Conservation (phyloP, 768 basidiomycete species). For the Calocybe indica region DNA sequence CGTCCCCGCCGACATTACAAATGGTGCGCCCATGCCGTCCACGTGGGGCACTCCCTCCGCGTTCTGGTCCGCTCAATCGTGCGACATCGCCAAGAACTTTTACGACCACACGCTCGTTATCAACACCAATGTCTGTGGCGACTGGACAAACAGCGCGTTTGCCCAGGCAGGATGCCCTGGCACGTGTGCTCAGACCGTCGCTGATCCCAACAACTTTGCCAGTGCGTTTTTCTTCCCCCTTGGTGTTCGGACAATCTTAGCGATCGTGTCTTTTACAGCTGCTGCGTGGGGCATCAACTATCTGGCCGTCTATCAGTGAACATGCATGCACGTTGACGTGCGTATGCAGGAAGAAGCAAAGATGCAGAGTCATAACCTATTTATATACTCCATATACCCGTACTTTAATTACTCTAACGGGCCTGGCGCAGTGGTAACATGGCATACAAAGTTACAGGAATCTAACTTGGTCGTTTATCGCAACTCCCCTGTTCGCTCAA, state of each 20-base stretch:
- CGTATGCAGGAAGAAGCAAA: too few relatives aligned
- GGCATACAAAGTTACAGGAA: too few relatives aligned
- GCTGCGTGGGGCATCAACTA: constrained; percentile 55
- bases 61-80: constrained; percentile 40
- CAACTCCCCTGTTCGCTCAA: too few relatives aligned
- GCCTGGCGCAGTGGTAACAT: too few relatives aligned
- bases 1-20: constrained; percentile 47
- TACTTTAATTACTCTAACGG: too few relatives aligned
- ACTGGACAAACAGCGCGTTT: constrained; percentile 34
- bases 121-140: constrained; percentile 43
- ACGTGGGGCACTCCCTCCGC: constrained; percentile 50
- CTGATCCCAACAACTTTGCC: constrained; percentile 50
- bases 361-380: too few relatives aligned
- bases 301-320: constrained; percentile 24
- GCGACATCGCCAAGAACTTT: constrained; percentile 46
- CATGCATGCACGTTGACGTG: too few relatives aligned
- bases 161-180: constrained; percentile 33
- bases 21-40: constrained; percentile 37
- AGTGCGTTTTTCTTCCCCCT: constrained; percentile 16
- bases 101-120: constrained; percentile 44
- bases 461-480: too few relatives aligned
- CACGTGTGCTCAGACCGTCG: constrained; percentile 41
- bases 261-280: constrained; percentile 15
- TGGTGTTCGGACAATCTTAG: background rate
- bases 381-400: too few relatives aligned